Evolutionary conservation across 2,329 filamentous ascomycete species (phyloP).

Genomic region (Juglanconis oblonga): DNA sequence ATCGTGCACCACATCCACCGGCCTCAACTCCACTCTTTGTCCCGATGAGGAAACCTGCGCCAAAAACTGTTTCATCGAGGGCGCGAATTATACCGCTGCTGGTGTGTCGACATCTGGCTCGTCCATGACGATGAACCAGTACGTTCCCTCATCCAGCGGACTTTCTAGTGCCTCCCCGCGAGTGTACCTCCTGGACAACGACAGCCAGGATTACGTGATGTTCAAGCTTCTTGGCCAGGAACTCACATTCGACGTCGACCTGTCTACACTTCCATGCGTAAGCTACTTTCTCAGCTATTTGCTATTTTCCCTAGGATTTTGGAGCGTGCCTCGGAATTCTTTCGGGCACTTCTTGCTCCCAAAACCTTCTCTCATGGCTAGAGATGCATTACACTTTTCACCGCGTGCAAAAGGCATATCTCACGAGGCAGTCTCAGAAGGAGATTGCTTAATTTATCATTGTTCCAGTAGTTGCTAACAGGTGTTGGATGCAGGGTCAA

Average conservation of each 20-base stretch:
- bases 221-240: constrained; percentile 58
- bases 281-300: too few species aligned
- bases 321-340: too few species aligned
- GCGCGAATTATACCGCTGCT: constrained; percentile 37
- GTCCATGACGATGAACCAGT: constrained; percentile 27
- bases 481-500: constrained; percentile 26
- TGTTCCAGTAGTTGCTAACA: too few species aligned
- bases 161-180: constrained; percentile 34
- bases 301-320: too few species aligned
- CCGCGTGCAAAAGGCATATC: too few species aligned
- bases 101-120: constrained; percentile 25
- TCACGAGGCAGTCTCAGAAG: too few species aligned
- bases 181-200: constrained; percentile 43
- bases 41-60: constrained; percentile 41
- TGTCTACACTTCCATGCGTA: constrained; percentile 56
- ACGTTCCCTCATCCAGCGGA: constrained; percentile 20
- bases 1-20: constrained; percentile 24
- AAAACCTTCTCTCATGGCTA: too few species aligned
- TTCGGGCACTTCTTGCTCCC: too few species aligned
- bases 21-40: constrained; percentile 34
- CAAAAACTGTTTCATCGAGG: constrained; percentile 47
- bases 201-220: constrained; percentile 26
- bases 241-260: constrained; percentile 63
- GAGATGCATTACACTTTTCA: too few species aligned
- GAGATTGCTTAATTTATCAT: too few species aligned